Base-by-base conservation (phyloP, 2,329 filamentous ascomycete species). In the Colletotrichum sp. region DNA sequence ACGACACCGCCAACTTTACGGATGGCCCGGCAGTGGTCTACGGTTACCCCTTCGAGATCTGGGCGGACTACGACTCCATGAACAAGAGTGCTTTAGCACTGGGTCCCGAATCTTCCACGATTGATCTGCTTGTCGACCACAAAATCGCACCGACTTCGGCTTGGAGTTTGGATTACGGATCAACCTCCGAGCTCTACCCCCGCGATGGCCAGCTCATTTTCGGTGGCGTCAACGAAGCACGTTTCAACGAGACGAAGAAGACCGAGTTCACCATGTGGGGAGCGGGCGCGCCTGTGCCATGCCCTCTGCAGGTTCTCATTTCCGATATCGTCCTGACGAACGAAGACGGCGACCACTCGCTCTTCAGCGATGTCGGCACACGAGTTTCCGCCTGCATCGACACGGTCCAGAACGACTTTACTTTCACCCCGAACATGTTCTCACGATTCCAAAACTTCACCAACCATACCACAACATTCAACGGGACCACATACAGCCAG, bases 351-450 rank as follows among this genome's bases (percentile, higher is more conserved):
- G 68, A 78, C 6, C 73, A 77, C 34, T 78, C 77, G 3, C 71
- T 78, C 4, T 77, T 74, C 65, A 63, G 24, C 63, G 76, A 78
- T 4, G n/a, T 71, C 6, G 74, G 57, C 60, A 64, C 65, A 39
- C 59, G 68, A 21, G 68, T 78, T 4, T 72, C 77, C 4, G 77
- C 77, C n/a, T 78, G 77, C 14, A 75, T 78, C 26, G 77, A 78
- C n/a, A 74, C 77, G 7, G 71, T 78, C 3, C 77, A 78, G 14
- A 78, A 78, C 43, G 71, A 74, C 63, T 78, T 78, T 10, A 72
- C 68, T 3, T 66, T 78, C 21, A 78, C 77, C 2, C 71, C 71
- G n/a, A 48, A 75, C 52, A 77, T 78, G 71, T 78, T 74, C 12
- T 36, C 57, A 8, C 39, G 66, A 24, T 75, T 77, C 30, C 67